Evolutionary conservation across 2,329 filamentous ascomycete genomes (phyloP), one percentile per base, ranked within the genome.

Genomic region (Fusarium circinatum): DNA sequence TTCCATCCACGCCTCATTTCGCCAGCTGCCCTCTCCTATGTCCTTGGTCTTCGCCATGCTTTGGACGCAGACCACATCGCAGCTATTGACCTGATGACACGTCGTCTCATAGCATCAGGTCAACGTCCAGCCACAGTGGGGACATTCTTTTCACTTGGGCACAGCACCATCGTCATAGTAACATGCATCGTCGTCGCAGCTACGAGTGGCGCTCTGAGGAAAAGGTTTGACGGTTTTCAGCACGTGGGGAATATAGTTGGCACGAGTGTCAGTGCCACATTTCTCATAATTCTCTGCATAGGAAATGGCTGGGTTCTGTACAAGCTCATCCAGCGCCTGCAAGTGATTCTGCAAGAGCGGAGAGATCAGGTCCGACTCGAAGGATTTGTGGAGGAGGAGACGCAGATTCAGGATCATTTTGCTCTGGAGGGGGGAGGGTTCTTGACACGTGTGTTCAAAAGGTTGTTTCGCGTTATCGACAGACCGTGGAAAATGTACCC

Each of bases 401-500:
- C 65, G 17, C 77, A 75, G 1, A 76, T 62, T 1, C 79, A 76
- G 18, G 88, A 78, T 59, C 85, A 89, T 39, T 89, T 94, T 79
- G 89, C 91, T 68, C 87, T 97, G 20, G 91, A 96, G 75, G 94
- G 94, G 1, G 92, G 89, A 1, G 96, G 96, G 0, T 90, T 95
- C 61, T 83, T 98, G 44, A 91, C 93, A 32, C 85, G 86, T 2
- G 79, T 96, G 4, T 89, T 98, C 60, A 90, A 92, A 65, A 89
- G 86, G 69, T 86, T 97, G 69, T 98, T 98, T 83, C 90, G 89
- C 47, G 85, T 97, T 30, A 87, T 92, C 38, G 90, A 92, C 76
- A 84, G 89, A 10, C 93, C 94, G 0, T 98, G 96, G 96, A 98
- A 98, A 82, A 98, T 98, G 95, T 96, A 97, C 75, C 95, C 94